phyloP scores from a whole-genome alignment of 441 rosid genomes.

The Mallotus japonicus region DNA sequence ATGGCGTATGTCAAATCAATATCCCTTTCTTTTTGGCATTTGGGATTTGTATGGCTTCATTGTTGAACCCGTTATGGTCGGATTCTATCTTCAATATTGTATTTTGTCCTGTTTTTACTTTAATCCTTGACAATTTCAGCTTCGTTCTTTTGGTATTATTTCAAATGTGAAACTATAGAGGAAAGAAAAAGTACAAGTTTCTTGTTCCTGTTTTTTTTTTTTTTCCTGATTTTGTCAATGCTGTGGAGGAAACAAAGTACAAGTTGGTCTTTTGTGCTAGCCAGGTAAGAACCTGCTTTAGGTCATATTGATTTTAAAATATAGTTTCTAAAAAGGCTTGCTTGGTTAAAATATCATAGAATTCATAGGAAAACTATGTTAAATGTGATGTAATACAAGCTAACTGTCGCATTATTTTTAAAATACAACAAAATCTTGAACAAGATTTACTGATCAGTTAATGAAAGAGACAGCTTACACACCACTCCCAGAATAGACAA shows the following conservation, averaged over 20 bases:
- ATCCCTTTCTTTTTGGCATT: too few species aligned
- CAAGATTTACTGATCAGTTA: conserved; percentile 30
- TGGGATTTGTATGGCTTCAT: too few species aligned
- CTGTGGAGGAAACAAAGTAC: background rate
- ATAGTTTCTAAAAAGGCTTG: background rate
- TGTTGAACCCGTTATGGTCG: too few species aligned
- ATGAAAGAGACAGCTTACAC: conserved; percentile 37
- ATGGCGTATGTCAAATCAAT: background rate
- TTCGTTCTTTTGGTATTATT: too few species aligned
- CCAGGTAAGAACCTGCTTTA: background rate
- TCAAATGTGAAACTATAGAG: background rate
- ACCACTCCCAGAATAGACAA: conserved; percentile 6
- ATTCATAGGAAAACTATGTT: conserved; percentile 4
- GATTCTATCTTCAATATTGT: too few species aligned
- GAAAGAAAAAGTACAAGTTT: background rate
- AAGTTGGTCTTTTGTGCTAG: background rate
- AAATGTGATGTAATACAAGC: conserved; percentile 28
- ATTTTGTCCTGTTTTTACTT: too few species aligned
- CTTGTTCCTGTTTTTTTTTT: background rate
- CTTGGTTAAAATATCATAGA: too few species aligned
- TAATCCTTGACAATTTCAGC: too few species aligned
- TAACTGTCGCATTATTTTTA: conserved; percentile 18
- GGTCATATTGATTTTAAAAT: too few species aligned
- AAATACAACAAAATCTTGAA: conserved; percentile 31
- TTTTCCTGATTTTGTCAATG: background rate